These are phyloP conservation scores for Tarenaya hassleriana DNA, from an alignment of 345 rosid species.

Conservation along the genomic window DNA sequence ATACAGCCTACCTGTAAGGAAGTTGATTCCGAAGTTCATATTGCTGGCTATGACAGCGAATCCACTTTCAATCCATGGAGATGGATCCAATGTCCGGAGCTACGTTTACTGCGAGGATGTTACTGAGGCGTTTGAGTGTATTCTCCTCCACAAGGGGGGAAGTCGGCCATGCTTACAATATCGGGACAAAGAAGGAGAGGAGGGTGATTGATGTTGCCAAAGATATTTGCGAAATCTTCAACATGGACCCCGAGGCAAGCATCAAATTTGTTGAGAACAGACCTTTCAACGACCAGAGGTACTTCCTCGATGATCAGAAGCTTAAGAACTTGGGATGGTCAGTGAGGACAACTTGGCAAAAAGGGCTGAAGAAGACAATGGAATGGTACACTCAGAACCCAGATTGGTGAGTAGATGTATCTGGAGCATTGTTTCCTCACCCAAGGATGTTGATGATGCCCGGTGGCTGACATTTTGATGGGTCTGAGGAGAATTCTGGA, in stretches of 20 bases:
- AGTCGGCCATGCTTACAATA: conserved; percentile 77
- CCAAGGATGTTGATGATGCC: conserved; percentile 90
- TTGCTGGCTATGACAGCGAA: conserved; percentile 56
- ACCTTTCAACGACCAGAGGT: conserved; percentile 87
- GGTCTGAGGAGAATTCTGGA: conserved; percentile 49
- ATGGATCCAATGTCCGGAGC: conserved; percentile 70
- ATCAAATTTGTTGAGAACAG: conserved; percentile 72
- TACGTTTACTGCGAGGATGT: conserved; percentile 76
- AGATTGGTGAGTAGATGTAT: conserved; percentile 86
- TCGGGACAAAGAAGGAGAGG: conserved; percentile 82
- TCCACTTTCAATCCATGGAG: conserved; percentile 76
- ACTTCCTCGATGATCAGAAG: conserved; percentile 75
- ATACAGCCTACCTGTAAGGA: conserved; percentile 73
- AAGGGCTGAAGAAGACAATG: conserved; percentile 70
- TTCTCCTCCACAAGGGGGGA: conserved; percentile 86
- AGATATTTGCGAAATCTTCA: conserved; percentile 64
- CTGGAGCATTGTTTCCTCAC: conserved; percentile 82
- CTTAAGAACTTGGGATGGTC: conserved; percentile 73
- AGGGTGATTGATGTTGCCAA: conserved; percentile 78
- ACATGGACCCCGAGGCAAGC: conserved; percentile 50
- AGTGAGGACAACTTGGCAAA: conserved; percentile 69
- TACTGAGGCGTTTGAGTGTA: conserved; percentile 74
- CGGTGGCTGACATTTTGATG: conserved; percentile 66
- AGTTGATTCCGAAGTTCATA: conserved; percentile 70
- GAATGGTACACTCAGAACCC: conserved; percentile 81